These are phyloP conservation scores for Linanthus parryae DNA, from an alignment of 148 eudicot genomes.

Conservation along the genomic window DNA sequence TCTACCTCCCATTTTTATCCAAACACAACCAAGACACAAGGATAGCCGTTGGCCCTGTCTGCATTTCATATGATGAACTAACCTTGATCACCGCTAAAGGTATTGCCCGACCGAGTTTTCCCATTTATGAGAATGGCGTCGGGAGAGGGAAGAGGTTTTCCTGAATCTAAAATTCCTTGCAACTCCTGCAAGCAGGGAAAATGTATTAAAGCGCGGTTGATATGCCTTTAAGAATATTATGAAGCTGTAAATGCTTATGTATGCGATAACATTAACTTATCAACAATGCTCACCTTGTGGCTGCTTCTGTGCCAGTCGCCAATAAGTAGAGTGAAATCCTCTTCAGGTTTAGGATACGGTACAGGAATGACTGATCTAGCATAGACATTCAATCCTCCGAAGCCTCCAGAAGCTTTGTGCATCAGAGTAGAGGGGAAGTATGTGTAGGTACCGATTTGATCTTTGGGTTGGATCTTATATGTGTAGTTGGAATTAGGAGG, in stretches of 20 bases:
- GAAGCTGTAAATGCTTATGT: too few species aligned
- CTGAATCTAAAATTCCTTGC: conserved; percentile 57
- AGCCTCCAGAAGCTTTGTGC: conserved; percentile 90
- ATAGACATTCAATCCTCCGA: conserved; percentile 78
- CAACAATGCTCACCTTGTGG: conserved; percentile 46
- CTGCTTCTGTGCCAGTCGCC: conserved; percentile 82
- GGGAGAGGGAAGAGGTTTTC: conserved; percentile 58
- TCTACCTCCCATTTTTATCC: too few species aligned
- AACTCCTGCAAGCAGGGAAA: conserved; percentile 35
- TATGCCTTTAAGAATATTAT: too few species aligned
- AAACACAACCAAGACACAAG: too few species aligned
- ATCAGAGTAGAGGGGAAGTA: conserved; percentile 82
- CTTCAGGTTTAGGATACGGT: conserved; percentile 73
- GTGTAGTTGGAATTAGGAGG: conserved; percentile 78
- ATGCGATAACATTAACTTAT: neutral
- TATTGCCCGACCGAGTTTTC: conserved; percentile 30
- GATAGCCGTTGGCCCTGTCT: too few species aligned
- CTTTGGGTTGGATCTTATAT: conserved; percentile 84
- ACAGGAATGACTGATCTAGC: conserved; percentile 72
- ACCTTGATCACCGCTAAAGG: conserved; percentile 84
- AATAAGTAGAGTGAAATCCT: conserved; percentile 69
- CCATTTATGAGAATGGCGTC: conserved; percentile 83
- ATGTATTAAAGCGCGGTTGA: too few species aligned
- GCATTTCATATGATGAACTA: too few species aligned
- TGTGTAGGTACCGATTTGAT: conserved; percentile 88